Conservation (phyloP, 305 asterid species). For the Fraxinus floribunda region DNA sequence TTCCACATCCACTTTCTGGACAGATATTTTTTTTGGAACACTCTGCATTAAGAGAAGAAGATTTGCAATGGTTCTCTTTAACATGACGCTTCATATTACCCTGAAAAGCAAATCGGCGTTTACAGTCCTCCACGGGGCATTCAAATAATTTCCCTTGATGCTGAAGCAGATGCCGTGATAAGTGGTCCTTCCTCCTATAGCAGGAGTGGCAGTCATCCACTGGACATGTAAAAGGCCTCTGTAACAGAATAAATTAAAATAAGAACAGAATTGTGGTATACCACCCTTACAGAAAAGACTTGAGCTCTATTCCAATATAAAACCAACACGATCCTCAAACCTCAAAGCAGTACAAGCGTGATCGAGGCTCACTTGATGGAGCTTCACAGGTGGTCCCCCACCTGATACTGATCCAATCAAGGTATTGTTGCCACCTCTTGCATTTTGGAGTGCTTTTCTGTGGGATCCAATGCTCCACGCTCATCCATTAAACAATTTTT, state of each 20-base stretch:
- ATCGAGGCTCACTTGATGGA: conserved; percentile 96
- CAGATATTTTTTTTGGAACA: conserved; percentile 54
- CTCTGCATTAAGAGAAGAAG: conserved; percentile 30
- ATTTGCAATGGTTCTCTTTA: conserved; percentile 60
- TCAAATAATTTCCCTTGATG: conserved; percentile 77
- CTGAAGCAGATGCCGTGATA: conserved; percentile 70
- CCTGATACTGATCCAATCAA: conserved; percentile 98
- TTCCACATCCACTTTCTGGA: conserved; percentile 75
- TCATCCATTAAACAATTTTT: not conserved
- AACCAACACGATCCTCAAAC: conserved; percentile 37
- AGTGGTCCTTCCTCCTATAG: conserved; percentile 85
- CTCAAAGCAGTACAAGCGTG: conserved; percentile 59
- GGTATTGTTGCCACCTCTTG: conserved; percentile 53
- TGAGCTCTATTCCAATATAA: conserved; percentile 1
- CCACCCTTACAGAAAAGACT: not conserved
- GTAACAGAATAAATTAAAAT: conserved; percentile 28
- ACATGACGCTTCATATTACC: conserved; percentile 70
- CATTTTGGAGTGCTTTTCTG: conserved; percentile 88
- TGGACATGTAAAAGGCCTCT: conserved; percentile 80
- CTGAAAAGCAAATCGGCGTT: conserved; percentile 44
- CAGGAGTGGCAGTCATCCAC: conserved; percentile 76
- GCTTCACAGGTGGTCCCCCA: conserved; percentile 99
- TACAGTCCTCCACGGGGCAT: conserved; percentile 60
- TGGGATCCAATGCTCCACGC: conserved; percentile 58
- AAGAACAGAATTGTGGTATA: conserved; percentile 3